phyloP scores from a whole-genome alignment of 2,329 filamentous ascomycete species.

The Tricladium varicosporioides region DNA sequence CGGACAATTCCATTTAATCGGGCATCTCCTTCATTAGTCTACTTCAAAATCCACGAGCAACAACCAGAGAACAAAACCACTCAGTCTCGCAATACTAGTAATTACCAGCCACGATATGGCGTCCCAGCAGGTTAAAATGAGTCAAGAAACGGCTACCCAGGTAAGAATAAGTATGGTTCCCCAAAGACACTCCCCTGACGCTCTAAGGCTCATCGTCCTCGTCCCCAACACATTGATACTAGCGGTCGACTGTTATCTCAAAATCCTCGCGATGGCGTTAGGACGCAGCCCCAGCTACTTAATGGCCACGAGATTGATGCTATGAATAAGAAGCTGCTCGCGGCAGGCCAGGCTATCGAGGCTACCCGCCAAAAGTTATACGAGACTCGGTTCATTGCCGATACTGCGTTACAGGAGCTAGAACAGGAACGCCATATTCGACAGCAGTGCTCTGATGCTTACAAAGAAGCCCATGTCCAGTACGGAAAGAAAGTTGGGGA shows the following conservation, averaged over 20 bases:
- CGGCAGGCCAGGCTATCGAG: not conserved
- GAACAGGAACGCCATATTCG: not conserved
- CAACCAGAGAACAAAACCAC: not conserved
- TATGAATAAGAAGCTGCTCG: not conserved
- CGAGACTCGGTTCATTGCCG: not conserved
- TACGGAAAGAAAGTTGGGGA: slow-evolving; percentile 3
- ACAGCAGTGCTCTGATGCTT: not conserved
- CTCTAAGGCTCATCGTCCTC: not conserved
- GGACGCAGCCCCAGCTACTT: not conserved
- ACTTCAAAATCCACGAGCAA: not conserved
- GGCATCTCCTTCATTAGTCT: not conserved
- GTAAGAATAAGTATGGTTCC: not conserved
- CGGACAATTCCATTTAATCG: not conserved
- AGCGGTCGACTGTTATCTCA: not conserved
- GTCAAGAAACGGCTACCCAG: not conserved
- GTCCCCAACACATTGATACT: too few relatives aligned
- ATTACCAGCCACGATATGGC: not conserved
- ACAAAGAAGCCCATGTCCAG: not conserved
- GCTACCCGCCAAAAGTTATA: not conserved
- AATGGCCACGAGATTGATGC: not conserved
- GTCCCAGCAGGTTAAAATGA: not conserved
- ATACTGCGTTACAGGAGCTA: not conserved
- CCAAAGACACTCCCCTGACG: not conserved
- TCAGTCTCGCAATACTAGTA: not conserved
- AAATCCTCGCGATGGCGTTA: not conserved